Conservation (phyloP, 768 basidiomycete species). For the Pleurotus eryngii region DNA sequence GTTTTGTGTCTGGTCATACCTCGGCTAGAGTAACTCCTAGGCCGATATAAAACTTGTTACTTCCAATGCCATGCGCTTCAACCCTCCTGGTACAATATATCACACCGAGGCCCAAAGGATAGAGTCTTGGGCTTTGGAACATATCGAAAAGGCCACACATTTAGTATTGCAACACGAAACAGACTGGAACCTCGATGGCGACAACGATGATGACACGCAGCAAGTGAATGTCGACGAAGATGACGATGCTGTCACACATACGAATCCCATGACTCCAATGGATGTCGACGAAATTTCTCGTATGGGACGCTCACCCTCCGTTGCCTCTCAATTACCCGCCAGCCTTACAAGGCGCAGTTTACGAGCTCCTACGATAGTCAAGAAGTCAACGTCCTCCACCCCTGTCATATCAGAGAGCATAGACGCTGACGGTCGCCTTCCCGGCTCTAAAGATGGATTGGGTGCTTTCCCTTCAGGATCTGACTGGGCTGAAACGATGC, state of each 20-base stretch:
- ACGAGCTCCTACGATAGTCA: constrained; percentile 48
- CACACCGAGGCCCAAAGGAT: constrained; percentile 70
- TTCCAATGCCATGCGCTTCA: constrained; percentile 72
- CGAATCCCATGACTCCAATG: constrained; percentile 40
- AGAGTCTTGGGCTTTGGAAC: constrained; percentile 68
- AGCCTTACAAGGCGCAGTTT: constrained; percentile 37
- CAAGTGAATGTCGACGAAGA: constrained; percentile 33
- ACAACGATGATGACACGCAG: constrained; percentile 48
- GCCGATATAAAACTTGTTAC: constrained; percentile 71
- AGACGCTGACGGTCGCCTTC: constrained; percentile 68
- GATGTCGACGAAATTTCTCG: constrained; percentile 39
- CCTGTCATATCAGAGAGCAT: constrained; percentile 41
- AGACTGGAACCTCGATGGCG: constrained; percentile 81
- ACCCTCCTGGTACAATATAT: constrained; percentile 72
- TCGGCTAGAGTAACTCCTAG: constrained; percentile 28
- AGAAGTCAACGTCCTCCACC: constrained; percentile 25
- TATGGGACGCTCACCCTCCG: constrained; percentile 43
- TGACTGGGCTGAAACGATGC: constrained; percentile 70
- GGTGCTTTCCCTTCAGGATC: constrained; percentile 69
- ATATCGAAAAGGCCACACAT: constrained; percentile 64
- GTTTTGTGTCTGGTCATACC: constrained; percentile 1
- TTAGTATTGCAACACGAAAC: constrained; percentile 81
- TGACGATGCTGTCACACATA: constrained; percentile 32
- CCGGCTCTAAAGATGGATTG: constrained; percentile 74
- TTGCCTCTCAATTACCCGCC: constrained; percentile 39